A percentile compares a stretch with the other conserved stretches of the same genome.
phyloP scores from a whole-genome alignment of 441 rosid species.

The Croton setiger region DNA sequence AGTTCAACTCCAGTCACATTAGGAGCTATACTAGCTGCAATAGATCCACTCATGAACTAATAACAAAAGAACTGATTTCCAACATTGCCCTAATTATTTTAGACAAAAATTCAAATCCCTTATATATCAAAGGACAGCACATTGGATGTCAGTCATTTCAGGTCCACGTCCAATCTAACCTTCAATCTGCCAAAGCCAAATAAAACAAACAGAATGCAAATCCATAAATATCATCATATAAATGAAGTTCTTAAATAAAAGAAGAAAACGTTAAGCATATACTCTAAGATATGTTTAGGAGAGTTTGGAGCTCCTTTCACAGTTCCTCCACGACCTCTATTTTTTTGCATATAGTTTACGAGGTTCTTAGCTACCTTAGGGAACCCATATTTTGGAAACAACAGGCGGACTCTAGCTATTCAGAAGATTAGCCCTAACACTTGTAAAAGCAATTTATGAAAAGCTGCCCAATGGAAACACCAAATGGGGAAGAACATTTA shows the following conservation, averaged over 20 bases:
- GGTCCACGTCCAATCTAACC: slow-evolving; percentile 19
- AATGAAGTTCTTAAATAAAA: neutral
- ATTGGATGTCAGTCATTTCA: neutral
- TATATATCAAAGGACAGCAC: neutral
- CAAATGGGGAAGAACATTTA: neutral
- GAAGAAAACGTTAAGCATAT: no score
- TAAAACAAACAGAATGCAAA: neutral
- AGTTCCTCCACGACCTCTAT: no score
- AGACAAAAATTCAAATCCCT: neutral
- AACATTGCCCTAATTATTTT: neutral
- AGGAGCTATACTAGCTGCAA: neutral
- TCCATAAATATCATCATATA: neutral
- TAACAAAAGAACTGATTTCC: neutral
- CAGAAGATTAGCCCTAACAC: no score
- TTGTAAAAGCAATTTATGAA: no score
- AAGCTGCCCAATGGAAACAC: no score
- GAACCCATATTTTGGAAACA: no score
- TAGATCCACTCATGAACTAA: neutral
- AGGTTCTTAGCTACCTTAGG: no score
- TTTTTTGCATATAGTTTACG: no score
- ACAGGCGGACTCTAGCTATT: no score
- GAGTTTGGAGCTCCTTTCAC: no score
- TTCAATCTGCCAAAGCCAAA: slow-evolving; percentile 33
- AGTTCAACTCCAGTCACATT: neutral
- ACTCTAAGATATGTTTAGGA: no score